These are phyloP conservation scores for Lippia alba DNA, from an alignment of 305 asterid species.

Conservation along the genomic window DNA sequence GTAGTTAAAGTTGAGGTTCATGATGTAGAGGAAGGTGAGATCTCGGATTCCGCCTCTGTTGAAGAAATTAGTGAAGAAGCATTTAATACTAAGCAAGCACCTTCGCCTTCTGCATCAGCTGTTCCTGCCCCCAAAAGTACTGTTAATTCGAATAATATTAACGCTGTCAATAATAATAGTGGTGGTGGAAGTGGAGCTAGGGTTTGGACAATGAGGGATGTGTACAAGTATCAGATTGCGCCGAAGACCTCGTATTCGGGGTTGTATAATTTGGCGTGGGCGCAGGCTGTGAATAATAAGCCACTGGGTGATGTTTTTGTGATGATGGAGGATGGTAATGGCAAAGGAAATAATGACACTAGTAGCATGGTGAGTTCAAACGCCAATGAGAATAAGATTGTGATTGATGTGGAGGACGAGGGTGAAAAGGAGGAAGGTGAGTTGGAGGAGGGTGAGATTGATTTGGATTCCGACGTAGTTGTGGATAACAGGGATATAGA, in stretches of 20 bases:
- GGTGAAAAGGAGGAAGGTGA: conserved; percentile 89
- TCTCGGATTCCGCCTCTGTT: conserved; percentile 85
- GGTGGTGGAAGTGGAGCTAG: conserved; percentile 53
- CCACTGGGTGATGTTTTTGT: conserved; percentile 75
- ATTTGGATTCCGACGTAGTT: conserved; percentile 72
- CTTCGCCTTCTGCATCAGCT: conserved; percentile 31
- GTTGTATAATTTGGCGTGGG: conserved; percentile 91
- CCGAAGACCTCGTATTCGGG: conserved; percentile 64
- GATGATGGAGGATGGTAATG: conserved; percentile 60
- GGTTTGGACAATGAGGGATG: conserved; percentile 87
- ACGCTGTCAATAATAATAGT: conserved; percentile 30
- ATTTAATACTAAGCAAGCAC: conserved; percentile 55
- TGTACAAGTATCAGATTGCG: conserved; percentile 66
- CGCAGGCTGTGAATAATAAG: conserved; percentile 93
- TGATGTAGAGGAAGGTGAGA: conserved; percentile 93
- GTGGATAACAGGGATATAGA: conserved; percentile 36
- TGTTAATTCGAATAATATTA: conserved; percentile 40
- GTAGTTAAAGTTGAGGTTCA: conserved; percentile 43
- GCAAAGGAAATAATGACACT: conserved; percentile 36
- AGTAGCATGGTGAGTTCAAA: conserved; percentile 32
- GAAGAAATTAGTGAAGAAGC: conserved; percentile 76
- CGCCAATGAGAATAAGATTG: conserved; percentile 40
- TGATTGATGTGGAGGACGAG: conserved; percentile 67
- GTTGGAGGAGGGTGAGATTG: conserved; percentile 99
- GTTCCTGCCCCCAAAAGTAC: conserved; percentile 33